A percentile compares a stretch with the other conserved stretches of the same genome.
phyloP scores from a whole-genome alignment of 768 basidiomycete species.

The Auriscalpium microsporum region DNA sequence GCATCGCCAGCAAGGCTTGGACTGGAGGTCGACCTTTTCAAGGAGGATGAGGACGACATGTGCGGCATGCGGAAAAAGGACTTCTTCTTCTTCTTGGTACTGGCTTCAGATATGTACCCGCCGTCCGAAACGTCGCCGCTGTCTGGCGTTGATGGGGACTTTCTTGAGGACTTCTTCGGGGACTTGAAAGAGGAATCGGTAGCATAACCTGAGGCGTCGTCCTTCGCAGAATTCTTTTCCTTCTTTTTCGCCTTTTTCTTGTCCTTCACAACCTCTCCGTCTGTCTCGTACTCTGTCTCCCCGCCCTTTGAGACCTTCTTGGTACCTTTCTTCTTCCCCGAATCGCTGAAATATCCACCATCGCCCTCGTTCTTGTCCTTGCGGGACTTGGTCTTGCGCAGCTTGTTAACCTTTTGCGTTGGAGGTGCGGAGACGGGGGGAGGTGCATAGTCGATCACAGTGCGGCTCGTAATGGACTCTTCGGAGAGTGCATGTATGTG shows the following conservation, averaged over 20 bases:
- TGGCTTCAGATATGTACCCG: constrained; percentile 22
- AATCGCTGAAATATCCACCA: constrained; percentile 42
- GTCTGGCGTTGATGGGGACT: constrained; percentile 1
- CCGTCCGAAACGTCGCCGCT: constrained; percentile 24
- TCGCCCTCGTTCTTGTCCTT: constrained; percentile 46
- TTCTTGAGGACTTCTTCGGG: constrained; percentile 11
- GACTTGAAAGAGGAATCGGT: not conserved
- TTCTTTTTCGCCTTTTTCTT: constrained; percentile 9
- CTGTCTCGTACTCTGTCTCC: constrained; percentile 24
- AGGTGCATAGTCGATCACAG: constrained; percentile 22
- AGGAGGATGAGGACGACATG: constrained; percentile 4
- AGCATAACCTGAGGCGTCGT: not conserved
- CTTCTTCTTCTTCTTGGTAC: constrained; percentile 21
- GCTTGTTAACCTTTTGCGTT: constrained; percentile 22
- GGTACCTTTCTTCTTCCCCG: constrained; percentile 23
- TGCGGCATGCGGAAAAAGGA: constrained; percentile 16
- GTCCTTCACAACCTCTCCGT: constrained; percentile 22
- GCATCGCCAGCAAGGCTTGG: not conserved
- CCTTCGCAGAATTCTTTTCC: constrained; percentile 13
- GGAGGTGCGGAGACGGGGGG: constrained; percentile 1
- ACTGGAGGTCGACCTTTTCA: not conserved
- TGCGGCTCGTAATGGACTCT: constrained; percentile 13
- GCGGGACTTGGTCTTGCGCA: constrained; percentile 29
- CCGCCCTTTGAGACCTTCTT: constrained; percentile 1
- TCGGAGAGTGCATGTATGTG: not conserved